Percentiles rank a stretch among this genome's conserved stretches.
Evolutionary conservation across 352 stramenopile species (phyloP).

Genomic region (Bremia lactucae): DNA sequence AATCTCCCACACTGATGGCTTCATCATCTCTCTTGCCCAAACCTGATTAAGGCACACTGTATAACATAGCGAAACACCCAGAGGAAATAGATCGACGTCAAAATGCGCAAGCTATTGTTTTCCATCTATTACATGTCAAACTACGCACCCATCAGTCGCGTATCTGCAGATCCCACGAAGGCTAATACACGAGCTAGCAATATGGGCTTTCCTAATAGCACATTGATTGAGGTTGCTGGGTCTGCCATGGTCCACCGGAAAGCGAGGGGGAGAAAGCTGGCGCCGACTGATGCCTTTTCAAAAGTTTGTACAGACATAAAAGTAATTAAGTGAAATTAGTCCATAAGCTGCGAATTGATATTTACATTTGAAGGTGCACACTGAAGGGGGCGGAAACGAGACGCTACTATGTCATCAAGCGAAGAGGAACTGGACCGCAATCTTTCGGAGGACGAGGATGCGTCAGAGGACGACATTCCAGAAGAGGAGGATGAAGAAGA

Average conservation of each 20-base stretch:
- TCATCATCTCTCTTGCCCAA: slow-evolving; percentile 78
- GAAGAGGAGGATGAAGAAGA: slow-evolving; percentile 62
- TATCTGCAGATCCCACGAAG: slow-evolving; percentile 54
- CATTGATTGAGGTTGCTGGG: slow-evolving; percentile 22
- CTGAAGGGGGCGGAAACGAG: slow-evolving; percentile 9
- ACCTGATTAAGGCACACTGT: slow-evolving; percentile 60
- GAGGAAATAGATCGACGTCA: slow-evolving; percentile 5
- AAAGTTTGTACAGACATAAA: slow-evolving; percentile 2
- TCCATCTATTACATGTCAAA: slow-evolving; percentile 4
- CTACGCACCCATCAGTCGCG: slow-evolving; percentile 34
- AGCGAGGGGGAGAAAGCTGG: slow-evolving; percentile 17
- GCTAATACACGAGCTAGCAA: slow-evolving; percentile 53
- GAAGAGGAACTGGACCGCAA: slow-evolving; percentile 81
- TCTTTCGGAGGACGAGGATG: slow-evolving; percentile 70
- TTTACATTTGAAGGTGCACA: slow-evolving; percentile 1
- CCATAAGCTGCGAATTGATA: too few relatives aligned
- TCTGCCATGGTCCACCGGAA: slow-evolving; percentile 22
- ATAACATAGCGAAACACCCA: slow-evolving; percentile 3
- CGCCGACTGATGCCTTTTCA: slow-evolving; percentile 8
- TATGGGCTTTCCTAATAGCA: slow-evolving; percentile 38
- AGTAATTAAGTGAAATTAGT: too few relatives aligned
- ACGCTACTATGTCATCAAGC: slow-evolving; percentile 72
- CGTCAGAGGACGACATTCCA: slow-evolving; percentile 64
- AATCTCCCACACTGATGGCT: slow-evolving; percentile 74
- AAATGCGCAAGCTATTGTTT: slow-evolving; percentile 1